These are phyloP conservation scores for Stentor roeselii DNA, from an alignment of 73 alveolate species.

Conservation along the genomic window DNA sequence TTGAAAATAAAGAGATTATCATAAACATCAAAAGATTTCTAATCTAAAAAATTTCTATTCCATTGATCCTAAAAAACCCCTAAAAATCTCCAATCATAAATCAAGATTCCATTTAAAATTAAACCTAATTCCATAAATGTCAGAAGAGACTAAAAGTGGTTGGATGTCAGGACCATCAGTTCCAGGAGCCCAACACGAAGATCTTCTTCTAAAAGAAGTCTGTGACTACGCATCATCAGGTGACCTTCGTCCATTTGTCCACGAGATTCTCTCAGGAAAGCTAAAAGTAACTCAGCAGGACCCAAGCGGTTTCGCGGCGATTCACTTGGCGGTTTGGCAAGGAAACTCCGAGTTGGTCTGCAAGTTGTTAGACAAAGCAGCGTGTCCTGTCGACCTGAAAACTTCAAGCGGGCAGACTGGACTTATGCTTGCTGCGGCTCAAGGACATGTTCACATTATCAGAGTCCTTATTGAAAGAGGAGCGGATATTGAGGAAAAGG, in stretches of 20 bases:
- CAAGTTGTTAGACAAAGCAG: not conserved
- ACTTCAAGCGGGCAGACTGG: not conserved
- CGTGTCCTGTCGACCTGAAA: not conserved
- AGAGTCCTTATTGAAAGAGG: constrained; percentile 14
- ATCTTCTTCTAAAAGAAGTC: not conserved
- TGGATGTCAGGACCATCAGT: too few relatives aligned
- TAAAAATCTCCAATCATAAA: too few relatives aligned
- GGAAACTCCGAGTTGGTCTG: not conserved
- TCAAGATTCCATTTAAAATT: too few relatives aligned
- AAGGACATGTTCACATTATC: not conserved
- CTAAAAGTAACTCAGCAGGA: not conserved
- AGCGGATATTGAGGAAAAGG: constrained; percentile 27
- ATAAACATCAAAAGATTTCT: too few relatives aligned
- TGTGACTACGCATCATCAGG: not conserved
- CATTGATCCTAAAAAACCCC: too few relatives aligned
- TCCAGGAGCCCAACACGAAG: too few relatives aligned
- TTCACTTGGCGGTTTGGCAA: not conserved
- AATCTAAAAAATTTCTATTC: too few relatives aligned
- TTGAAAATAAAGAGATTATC: too few relatives aligned
- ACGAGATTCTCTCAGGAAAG: not conserved
- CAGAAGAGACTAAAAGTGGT: too few relatives aligned
- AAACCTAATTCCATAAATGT: too few relatives aligned
- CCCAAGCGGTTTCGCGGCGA: not conserved
- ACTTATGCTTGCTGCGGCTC: constrained; percentile 15
- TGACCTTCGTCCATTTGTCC: not conserved